Conservation (phyloP, 306 rosid genomes). For the Cucurbita pepo region DNA sequence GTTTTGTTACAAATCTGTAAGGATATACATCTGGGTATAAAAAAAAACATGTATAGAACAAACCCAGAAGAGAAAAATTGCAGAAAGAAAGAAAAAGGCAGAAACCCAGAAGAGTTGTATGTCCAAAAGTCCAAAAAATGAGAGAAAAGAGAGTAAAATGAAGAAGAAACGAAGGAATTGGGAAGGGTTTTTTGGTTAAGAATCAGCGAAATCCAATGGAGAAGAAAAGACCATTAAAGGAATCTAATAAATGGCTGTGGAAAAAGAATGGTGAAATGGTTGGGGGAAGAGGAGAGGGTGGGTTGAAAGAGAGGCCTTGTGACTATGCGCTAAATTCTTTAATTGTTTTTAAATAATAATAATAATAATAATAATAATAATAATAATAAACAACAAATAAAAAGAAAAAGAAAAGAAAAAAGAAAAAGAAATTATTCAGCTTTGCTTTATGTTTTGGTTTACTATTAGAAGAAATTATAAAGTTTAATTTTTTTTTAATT, state of each 20-base stretch:
- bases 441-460: slow-evolving; percentile 2
- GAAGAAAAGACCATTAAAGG: slow-evolving; percentile 56
- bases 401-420: slow-evolving; percentile 14
- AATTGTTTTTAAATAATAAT: not conserved
- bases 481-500: not conserved
- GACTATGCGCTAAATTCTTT: slow-evolving; percentile 30
- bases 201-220: slow-evolving; percentile 58
- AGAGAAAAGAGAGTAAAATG: slow-evolving; percentile 27
- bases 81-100: slow-evolving; percentile 39
- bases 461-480: not conserved
- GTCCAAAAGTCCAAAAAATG: slow-evolving; percentile 23
- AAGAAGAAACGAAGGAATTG: slow-evolving; percentile 40
- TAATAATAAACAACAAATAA: slow-evolving; percentile 31
- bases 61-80: slow-evolving; percentile 43
- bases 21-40: slow-evolving; percentile 24
- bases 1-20: slow-evolving; percentile 18
- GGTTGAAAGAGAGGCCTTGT: slow-evolving; percentile 30
- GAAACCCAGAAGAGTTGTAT: slow-evolving; percentile 52
- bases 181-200: slow-evolving; percentile 28
- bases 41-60: slow-evolving; percentile 29
- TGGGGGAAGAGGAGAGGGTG: slow-evolving; percentile 25
- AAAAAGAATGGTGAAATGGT: slow-evolving; percentile 56
- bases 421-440: not conserved
- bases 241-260: slow-evolving; percentile 72
- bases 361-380: slow-evolving; percentile 17